A percentile compares a stretch with the other conserved stretches of the same genome.
Evolutionary conservation across 257 asterid species (phyloP).

Genomic region (Salvia miltiorrhiza): DNA sequence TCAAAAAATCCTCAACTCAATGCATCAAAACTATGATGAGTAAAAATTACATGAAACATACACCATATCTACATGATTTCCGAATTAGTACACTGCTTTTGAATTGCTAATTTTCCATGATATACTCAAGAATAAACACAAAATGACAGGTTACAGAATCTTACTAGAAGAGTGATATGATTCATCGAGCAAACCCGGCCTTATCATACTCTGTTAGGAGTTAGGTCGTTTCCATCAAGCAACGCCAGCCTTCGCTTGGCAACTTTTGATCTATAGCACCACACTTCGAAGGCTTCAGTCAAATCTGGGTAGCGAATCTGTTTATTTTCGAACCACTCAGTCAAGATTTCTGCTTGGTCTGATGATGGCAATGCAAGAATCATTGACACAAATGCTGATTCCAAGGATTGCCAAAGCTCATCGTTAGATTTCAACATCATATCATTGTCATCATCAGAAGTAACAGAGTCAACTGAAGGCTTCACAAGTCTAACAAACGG

Average conservation of each 20-base stretch:
- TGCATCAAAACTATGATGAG: neutral
- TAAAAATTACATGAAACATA: neutral
- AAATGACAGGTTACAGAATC: conserved; percentile 19
- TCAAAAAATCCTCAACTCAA: neutral
- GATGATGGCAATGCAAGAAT: conserved; percentile 71
- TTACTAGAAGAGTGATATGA: conserved; percentile 27
- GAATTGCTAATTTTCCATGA: neutral
- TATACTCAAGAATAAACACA: neutral
- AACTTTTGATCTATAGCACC: conserved; percentile 91
- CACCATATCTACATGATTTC: conserved; percentile 15
- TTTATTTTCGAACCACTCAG: conserved; percentile 65
- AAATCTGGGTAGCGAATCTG: conserved; percentile 70
- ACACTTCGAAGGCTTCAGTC: conserved; percentile 83
- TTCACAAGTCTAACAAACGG: conserved; percentile 55
- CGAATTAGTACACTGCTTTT: neutral
- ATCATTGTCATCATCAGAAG: conserved; percentile 43
- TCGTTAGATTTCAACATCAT: conserved; percentile 39
- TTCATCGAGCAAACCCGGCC: conserved; percentile 43
- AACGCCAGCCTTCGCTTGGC: conserved; percentile 59
- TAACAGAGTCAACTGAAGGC: conserved; percentile 40
- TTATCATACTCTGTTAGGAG: conserved; percentile 40
- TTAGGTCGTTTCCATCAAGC: conserved; percentile 33
- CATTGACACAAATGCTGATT: conserved; percentile 65
- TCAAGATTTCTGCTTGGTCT: conserved; percentile 70
- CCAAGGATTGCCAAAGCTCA: conserved; percentile 81